Evolutionary conservation across 1,284 basidiomycete genomes (phyloP).

Genomic region (Cryptococcus hybrid): DNA sequence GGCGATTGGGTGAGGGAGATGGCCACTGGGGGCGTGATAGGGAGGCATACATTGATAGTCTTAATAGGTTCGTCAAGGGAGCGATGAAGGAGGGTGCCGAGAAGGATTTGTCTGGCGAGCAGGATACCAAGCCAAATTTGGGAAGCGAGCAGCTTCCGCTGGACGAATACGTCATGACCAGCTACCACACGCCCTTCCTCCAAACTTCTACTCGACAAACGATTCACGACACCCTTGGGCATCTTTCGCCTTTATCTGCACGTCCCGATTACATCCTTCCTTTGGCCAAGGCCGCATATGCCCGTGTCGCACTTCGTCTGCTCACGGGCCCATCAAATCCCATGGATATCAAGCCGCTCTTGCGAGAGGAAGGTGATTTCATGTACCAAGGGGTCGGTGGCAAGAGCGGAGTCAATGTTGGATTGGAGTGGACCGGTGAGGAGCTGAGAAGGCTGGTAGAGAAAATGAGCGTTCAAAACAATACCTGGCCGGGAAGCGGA

Average conservation of each 20-base stretch:
- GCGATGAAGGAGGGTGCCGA: constrained; percentile 23
- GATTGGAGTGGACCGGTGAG: constrained; percentile 28
- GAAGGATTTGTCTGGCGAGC: neutral
- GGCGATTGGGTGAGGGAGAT: constrained; percentile 31
- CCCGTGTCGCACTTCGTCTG: constrained; percentile 24
- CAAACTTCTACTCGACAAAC: constrained; percentile 5
- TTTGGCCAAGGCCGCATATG: constrained; percentile 19
- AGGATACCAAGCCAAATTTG: constrained; percentile 1
- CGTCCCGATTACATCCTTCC: neutral
- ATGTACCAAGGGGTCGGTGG: constrained; percentile 31
- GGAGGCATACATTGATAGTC: constrained; percentile 43
- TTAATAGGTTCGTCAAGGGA: constrained; percentile 40
- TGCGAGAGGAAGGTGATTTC: constrained; percentile 36
- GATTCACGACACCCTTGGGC: constrained; percentile 9
- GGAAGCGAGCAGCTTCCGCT: constrained; percentile 11
- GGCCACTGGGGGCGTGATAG: constrained; percentile 28
- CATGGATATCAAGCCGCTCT: constrained; percentile 36
- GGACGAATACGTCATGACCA: constrained; percentile 26
- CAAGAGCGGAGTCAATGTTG: constrained; percentile 27
- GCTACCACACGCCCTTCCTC: constrained; percentile 31
- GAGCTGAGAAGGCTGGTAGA: constrained; percentile 21
- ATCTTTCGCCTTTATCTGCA: constrained; percentile 1
- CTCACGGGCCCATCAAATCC: constrained; percentile 27
- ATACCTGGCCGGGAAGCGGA: constrained; percentile 1
- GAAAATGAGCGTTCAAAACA: neutral